These are phyloP conservation scores for Pseudonitzschia pungens DNA, from an alignment of 108 stramenopile species.

Conservation along the genomic window DNA sequence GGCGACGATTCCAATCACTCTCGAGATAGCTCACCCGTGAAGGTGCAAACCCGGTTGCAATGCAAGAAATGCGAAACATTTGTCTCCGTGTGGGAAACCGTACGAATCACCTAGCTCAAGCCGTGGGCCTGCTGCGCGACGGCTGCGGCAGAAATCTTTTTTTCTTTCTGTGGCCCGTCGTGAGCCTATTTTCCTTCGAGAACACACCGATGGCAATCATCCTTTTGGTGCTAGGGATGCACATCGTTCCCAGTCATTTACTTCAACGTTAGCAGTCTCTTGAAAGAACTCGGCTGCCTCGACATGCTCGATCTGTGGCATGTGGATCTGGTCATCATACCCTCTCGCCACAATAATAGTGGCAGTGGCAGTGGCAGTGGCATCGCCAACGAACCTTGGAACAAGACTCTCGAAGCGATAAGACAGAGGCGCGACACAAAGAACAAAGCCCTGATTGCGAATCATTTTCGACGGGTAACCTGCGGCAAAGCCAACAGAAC, in stretches of 20 bases:
- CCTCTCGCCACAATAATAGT: neutral
- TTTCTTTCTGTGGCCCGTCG: constrained; percentile 57
- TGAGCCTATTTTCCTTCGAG: constrained; percentile 35
- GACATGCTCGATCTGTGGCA: constrained; percentile 15
- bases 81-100: constrained; percentile 55
- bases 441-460: constrained; percentile 26
- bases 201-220: constrained; percentile 26
- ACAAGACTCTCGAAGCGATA: constrained; percentile 31
- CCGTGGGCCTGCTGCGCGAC: constrained; percentile 39
- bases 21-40: no score
- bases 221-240: constrained; percentile 21
- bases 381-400: constrained; percentile 4
- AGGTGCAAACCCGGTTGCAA: no score
- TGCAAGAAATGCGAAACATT: no score
- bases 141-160: constrained; percentile 43
- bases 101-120: constrained; percentile 44
- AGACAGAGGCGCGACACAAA: constrained; percentile 24
- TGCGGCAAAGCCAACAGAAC: neutral
- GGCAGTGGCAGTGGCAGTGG: constrained; percentile 18
- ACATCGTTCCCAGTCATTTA: constrained; percentile 26
- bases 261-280: constrained; percentile 24
- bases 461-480: constrained; percentile 8
- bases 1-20: no score
- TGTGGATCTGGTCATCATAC: neutral
- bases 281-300: constrained; percentile 30